Evolutionary conservation across 2,329 filamentous ascomycete species (phyloP).

Genomic region (Penicillium paneum): DNA sequence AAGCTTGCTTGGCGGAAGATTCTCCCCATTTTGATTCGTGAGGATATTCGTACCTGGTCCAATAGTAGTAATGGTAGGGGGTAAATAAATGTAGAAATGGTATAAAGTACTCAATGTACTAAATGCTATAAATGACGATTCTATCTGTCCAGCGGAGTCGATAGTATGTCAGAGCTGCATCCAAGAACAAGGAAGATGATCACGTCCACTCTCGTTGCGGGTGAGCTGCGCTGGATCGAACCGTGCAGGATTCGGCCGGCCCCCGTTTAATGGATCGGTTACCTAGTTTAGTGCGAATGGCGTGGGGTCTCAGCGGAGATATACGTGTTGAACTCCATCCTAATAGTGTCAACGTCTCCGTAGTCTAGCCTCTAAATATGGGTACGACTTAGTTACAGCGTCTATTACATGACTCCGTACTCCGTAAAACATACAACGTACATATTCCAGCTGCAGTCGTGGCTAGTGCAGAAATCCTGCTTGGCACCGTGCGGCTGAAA

Average conservation of each 20-base stretch:
- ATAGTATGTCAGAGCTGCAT: neutral
- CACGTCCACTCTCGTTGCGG: neutral
- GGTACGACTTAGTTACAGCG: too few species aligned
- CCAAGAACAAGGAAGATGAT: neutral
- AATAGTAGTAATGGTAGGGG: neutral
- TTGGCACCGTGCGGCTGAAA: slow-evolving; percentile 3
- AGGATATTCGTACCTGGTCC: neutral
- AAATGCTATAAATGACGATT: too few species aligned
- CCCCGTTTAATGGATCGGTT: neutral
- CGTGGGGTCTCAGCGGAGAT: slow-evolving; percentile 11
- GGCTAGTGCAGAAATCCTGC: neutral
- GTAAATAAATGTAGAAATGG: neutral
- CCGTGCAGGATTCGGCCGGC: neutral
- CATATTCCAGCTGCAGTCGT: neutral
- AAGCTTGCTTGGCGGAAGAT: neutral
- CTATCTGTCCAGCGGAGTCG: too few species aligned
- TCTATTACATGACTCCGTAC: neutral
- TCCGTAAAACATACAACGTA: too few species aligned
- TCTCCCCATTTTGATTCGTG: neutral
- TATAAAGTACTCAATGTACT: too few species aligned
- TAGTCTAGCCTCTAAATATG: neutral
- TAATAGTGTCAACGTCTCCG: neutral
- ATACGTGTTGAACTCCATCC: neutral
- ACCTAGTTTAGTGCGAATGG: neutral
- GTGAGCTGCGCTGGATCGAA: neutral